A percentile compares a stretch with the other conserved stretches of the same genome.
Evolutionary conservation across 2,329 filamentous ascomycete species (phyloP).

Genomic region (Neofusicoccum kwambonambiense): DNA sequence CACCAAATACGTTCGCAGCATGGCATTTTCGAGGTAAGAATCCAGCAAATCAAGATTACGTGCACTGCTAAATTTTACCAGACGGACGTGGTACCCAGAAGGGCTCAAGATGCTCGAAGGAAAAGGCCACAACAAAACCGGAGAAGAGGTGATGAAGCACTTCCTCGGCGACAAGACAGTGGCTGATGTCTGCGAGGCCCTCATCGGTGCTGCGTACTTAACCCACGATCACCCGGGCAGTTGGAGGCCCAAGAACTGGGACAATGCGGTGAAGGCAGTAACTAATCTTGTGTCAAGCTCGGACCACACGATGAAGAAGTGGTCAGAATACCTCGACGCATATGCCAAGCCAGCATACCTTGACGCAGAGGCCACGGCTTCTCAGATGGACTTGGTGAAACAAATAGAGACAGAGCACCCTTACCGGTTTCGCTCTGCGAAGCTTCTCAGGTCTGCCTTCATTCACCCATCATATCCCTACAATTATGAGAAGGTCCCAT

Average conservation of each 20-base stretch:
- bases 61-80: not conserved
- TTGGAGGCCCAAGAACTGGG: slow-evolving; percentile 51
- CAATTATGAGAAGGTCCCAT: slow-evolving; percentile 74
- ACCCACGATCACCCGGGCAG: slow-evolving; percentile 47
- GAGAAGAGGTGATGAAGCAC: slow-evolving; percentile 55
- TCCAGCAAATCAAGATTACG: not conserved
- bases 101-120: slow-evolving; percentile 71
- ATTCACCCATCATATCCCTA: slow-evolving; percentile 80
- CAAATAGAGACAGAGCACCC: slow-evolving; percentile 61
- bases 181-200: slow-evolving; percentile 89
- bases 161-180: slow-evolving; percentile 81
- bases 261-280: slow-evolving; percentile 63
- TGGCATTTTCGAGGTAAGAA: slow-evolving; percentile 58
- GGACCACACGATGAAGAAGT: slow-evolving; percentile 68
- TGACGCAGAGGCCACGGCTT: slow-evolving; percentile 57
- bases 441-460: slow-evolving; percentile 79
- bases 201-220: slow-evolving; percentile 81
- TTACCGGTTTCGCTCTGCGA: slow-evolving; percentile 71
- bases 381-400: slow-evolving; percentile 66
- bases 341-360: slow-evolving; percentile 75
- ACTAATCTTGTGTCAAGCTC: slow-evolving; percentile 67
- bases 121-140: slow-evolving; percentile 57
- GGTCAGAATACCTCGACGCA: slow-evolving; percentile 68
- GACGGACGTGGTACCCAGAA: slow-evolving; percentile 84
- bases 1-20: slow-evolving; percentile 78